Evolutionary conservation across 2,329 filamentous ascomycete species (phyloP), one percentile per base, ranked within the genome.

Genomic region (Myriosclerotinia scirpicola): DNA sequence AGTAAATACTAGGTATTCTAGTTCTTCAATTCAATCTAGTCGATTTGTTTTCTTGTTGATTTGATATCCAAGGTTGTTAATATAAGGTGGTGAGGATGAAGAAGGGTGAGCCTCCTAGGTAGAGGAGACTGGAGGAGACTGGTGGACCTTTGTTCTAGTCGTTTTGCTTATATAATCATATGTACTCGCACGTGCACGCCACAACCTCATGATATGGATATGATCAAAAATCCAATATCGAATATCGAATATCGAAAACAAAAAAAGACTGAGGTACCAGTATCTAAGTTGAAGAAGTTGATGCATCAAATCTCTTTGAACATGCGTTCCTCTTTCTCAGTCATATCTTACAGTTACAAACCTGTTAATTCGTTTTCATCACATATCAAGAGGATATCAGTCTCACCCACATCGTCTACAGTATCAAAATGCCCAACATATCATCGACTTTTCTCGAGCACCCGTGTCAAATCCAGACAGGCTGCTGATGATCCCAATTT

Each of bases 401-500:
- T 36, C 55, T 22, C 26, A 36, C 22, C 7, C 14, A 34, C 30
- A 34, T 6, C 42, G 20, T 44, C 36, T 9, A 26, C 36, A 50
- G 22, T 26, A 8, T 36, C 65, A 26, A 69, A 42, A 67, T 73
- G 73, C 60, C 70, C 65, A 66, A 58, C 68, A 69, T 76, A 73
- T 56, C 63, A 73, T 53, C 71, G 74, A 56, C 65, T 73, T 22
- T 76, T 75, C 26, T 65, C 70, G 48, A 72, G 66, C 42, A 54
- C 70, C 36, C 68, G 67, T 54, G 65, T 69, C 53, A 67, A 64
- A 22, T 56, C 66, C 48, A 71, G 68, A 56, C 71, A 73, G 66
- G 71, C 73, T 42, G 89, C 84, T 73, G 92, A 96, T 74, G 86
- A 93, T 76, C 90, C 91, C 1, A 84, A 84, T 76, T 97, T 96